phyloP scores from a whole-genome alignment of 306 rosid genomes.

The Rubus idaeus region DNA sequence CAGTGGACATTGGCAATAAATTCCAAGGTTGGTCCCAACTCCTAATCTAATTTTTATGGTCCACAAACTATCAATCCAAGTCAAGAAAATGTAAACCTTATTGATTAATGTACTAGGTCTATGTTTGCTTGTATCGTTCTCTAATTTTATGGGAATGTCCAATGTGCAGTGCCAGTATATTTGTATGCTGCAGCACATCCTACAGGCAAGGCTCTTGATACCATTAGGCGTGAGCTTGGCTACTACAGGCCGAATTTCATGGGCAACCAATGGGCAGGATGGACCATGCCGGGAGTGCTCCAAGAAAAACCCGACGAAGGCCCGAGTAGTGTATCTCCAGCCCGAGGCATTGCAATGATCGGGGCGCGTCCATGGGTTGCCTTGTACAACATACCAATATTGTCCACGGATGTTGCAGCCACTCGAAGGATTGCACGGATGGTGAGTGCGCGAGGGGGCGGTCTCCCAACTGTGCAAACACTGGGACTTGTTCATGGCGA shows the following conservation, averaged over 20 bases:
- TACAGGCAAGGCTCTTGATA: conserved; percentile 64
- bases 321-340: conserved; percentile 40
- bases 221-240: conserved; percentile 72
- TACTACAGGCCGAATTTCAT: conserved; percentile 48
- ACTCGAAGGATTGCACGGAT: conserved; percentile 59
- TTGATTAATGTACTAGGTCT: neutral
- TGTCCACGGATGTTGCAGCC: conserved; percentile 49
- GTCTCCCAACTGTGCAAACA: conserved; percentile 76
- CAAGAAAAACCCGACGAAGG: conserved; percentile 68
- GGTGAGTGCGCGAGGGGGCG: conserved; percentile 91
- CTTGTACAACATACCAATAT: conserved; percentile 64
- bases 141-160: neutral
- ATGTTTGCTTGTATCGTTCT: neutral
- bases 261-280: conserved; percentile 90
- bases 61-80: neutral
- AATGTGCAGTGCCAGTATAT: conserved; percentile 75
- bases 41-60: neutral
- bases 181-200: conserved; percentile 89
- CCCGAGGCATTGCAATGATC: conserved; percentile 67
- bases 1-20: conserved; percentile 58
- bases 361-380: conserved; percentile 79
- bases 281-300: conserved; percentile 61
- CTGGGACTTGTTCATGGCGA: conserved; percentile 60
- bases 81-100: neutral
- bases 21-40: conserved; percentile 52